Evolutionary conservation across 495 filamentous ascomycete species (phyloP), one percentile per base, ranked within the genome.

Genomic region (Penicillium manginii): DNA sequence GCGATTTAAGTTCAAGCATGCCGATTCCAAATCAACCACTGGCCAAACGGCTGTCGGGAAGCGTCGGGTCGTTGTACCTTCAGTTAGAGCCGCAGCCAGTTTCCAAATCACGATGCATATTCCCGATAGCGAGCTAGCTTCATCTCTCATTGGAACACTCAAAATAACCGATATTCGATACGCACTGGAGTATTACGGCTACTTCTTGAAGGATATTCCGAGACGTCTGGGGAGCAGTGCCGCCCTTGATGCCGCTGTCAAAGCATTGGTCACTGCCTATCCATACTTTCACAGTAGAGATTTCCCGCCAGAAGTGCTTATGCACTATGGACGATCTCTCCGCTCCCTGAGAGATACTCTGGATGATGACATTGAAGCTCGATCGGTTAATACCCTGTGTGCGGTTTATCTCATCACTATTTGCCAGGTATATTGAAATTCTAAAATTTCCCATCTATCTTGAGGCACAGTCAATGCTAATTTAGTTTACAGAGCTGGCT

Each of bases 331-430:
- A 2, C 65, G 59, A 29, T 70, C 72, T 0, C 55, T 76, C 18
- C 64, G 55, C 15, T 60, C 61, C 4, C 60, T 81, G n/a, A 55
- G 75, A 39, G 59, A 58, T 2, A 62, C 60, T 18, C 58, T 81
- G 52, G 59, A 65, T 50, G 68, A 78, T 61, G 68, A 72, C 7
- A 50, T 42, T 14, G 60, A 72, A 51, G 71, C 72, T 2, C 50
- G 50, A 11, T 69, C 66, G 12, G 50, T 67, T 6, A 70, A 78
- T 57, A 78, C 74, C 7, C 59, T 81, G 21, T 73, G 72, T 59
- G 73, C 75, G 14, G 66, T 79, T 18, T 78, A 77, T 50, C 33
- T 79, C 12, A 64, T 78, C 26, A 66, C 73, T 47, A 71, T 81
- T 21, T 74, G 69, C 49, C 75, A 81, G 68, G 77, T 79, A 54